Percentiles rank a stretch among this genome's conserved stretches.
phyloP scores from a whole-genome alignment of 192 early-diverging fungal genomes.

The Backusella tarrabulga region DNA sequence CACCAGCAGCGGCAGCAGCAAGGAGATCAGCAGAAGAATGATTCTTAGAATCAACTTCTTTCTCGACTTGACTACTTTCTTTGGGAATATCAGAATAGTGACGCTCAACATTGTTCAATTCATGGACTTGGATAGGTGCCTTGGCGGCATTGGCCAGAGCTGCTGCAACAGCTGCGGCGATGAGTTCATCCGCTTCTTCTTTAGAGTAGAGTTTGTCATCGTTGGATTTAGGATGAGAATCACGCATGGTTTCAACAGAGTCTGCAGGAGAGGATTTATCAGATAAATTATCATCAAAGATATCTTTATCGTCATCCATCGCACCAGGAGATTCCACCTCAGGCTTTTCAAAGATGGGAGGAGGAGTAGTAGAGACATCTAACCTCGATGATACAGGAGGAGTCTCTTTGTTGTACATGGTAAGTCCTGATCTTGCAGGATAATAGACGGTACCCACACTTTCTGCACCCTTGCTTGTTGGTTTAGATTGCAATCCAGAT shows the following conservation, averaged over 20 bases:
- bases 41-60: background rate
- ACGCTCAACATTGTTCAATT: background rate
- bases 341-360: background rate
- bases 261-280: background rate
- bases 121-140: background rate
- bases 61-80: background rate
- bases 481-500: conserved; percentile 5
- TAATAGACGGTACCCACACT: background rate
- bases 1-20: background rate
- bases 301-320: background rate
- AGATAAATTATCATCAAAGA: background rate
- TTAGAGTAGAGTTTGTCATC: conserved; percentile 4
- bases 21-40: background rate
- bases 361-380: background rate
- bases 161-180: conserved; percentile 27
- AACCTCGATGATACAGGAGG: background rate
- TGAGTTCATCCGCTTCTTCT: conserved; percentile 22
- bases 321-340: background rate
- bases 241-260: background rate
- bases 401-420: background rate
- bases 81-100: background rate
- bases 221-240: background rate
- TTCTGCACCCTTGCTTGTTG: background rate
- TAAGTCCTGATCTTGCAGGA: background rate
- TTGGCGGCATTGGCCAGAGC: conserved; percentile 20